Evolutionary conservation across 495 filamentous ascomycete species (phyloP), one percentile per base, ranked within the genome.

Genomic region (Penicillium manginii): DNA sequence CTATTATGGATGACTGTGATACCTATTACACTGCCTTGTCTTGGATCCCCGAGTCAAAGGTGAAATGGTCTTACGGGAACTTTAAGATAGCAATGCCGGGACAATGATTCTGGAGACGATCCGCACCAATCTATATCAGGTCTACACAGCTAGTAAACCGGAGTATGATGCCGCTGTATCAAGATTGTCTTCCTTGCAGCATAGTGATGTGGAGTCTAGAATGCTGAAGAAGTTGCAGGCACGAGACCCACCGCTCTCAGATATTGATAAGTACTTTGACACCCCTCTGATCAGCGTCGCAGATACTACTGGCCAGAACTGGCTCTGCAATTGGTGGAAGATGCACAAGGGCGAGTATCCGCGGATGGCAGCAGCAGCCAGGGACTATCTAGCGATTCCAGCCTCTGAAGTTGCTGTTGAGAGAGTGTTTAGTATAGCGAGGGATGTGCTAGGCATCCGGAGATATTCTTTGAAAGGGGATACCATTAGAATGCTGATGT

Each of bases 241-340:
- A 12, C 4, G n/a, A 42, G 40, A 40, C 26, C 22, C 32, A 40
- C 32, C 12, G 35, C 10, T 54, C 23, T 60, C 39, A 8, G 57
- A 55, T 42, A 60, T 60, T 50, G 57, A 60, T 37, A 32, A 26
- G 18, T 55, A 60, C 31, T 42, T 60, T n/a, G 51, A 60, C 17
- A 53, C 8, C 26, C 17, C 49, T 22, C 56, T 4, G 18, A 15
- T 42, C 10, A 18, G 39, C 39, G 19, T 22, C 8, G 43, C 17
- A 14, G 21, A 46, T 18, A 23, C 23, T 23, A 4, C 23, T 4
- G 4, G 23, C 23, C 33, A 26, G n/a, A 45, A 50, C 31, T 61
- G 53, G 58, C 33, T 57, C 18, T 57, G 26, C 14, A 52, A 61
- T 42, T 61, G 58, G 58, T 61, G 58, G 58, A 21, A 19, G 22